phyloP scores from a whole-genome alignment of 306 rosid species.

The Dalbergia oliveri region DNA sequence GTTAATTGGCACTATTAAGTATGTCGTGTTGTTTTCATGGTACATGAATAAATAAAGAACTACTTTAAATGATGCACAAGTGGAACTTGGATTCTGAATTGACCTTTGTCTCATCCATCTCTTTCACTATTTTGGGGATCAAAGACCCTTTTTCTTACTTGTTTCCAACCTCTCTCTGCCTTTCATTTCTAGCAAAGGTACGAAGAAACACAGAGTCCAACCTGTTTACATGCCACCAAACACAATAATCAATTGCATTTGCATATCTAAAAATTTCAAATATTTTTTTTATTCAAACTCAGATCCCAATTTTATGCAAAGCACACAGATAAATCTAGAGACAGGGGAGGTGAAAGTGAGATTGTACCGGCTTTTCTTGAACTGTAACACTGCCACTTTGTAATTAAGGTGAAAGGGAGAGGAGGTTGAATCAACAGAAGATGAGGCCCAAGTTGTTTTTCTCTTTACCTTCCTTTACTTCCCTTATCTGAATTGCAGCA shows the following conservation, averaged over 20 bases:
- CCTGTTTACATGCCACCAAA: background rate
- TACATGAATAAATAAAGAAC: conserved; percentile 35
- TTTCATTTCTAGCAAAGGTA: conserved; percentile 37
- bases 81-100: conserved; percentile 44
- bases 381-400: conserved; percentile 56
- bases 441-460: conserved; percentile 41
- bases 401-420: conserved; percentile 59
- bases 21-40: conserved; percentile 32
- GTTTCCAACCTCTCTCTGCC: conserved; percentile 32
- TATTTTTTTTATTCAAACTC: conserved; percentile 24
- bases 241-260: conserved; percentile 44
- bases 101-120: conserved; percentile 54
- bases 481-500: conserved; percentile 51
- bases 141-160: conserved; percentile 14
- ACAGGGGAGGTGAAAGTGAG: conserved; percentile 51
- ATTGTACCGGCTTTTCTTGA: conserved; percentile 51
- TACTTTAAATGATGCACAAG: conserved; percentile 41
- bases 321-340: conserved; percentile 41
- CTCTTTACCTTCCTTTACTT: conserved; percentile 43
- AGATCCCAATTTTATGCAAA: conserved; percentile 58
- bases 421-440: conserved; percentile 35
- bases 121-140: conserved; percentile 57
- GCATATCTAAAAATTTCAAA: conserved; percentile 28
- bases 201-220: conserved; percentile 37
- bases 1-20: background rate